Evolutionary conservation across 192 early-diverging fungal genomes (phyloP), one percentile per base, ranked within the genome.

Genomic region (Mortierella claussenii): DNA sequence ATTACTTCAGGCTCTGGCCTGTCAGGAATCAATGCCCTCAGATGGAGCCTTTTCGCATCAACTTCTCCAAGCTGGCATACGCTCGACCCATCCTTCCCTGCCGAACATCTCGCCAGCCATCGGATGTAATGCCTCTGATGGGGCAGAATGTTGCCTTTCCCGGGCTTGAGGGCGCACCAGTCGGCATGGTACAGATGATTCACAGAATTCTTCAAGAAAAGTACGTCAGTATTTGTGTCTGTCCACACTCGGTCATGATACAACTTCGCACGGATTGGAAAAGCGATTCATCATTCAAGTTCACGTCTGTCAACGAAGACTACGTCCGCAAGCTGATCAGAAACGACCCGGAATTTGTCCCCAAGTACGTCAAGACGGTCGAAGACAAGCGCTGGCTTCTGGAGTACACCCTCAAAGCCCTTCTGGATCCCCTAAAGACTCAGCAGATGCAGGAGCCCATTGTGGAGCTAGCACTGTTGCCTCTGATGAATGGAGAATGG

Each of bases 401-500:
- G 11, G 47, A 30, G 47, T 40, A 30, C 7, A 46, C 31, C 4
- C 24, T 68, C 34, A 49, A 24, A 7, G 26, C 33, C 4, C 4
- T 67, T 18, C 17, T 57, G 8, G 23, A 49, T 10, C 44, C 63
- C 3, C 37, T 27, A 26, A 7, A 1, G 11, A n/a, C n/a, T n/a
- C n/a, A n/a, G n/a, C 2, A 11, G 3, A 2, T 32, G n/a, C 13
- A 21, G 30, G 57, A 58, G 8, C 28, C 36, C 11, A 13, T 69
- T 5, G 15, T n/a, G 34, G 50, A 34, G 4, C 45, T 60, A 3
- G 10, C 42, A 10, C 43, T 70, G 6, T 2, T 70, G 15, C 68
- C 68, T 0, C 28, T 70, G 44, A 28, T 37, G 15, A 49, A 70
- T 42, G 49, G 49, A 5, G 27, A 44, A 4, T 70, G 68, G 68